phyloP scores from a whole-genome alignment of 2,329 filamentous ascomycete species.

The Epichloe sp. region DNA sequence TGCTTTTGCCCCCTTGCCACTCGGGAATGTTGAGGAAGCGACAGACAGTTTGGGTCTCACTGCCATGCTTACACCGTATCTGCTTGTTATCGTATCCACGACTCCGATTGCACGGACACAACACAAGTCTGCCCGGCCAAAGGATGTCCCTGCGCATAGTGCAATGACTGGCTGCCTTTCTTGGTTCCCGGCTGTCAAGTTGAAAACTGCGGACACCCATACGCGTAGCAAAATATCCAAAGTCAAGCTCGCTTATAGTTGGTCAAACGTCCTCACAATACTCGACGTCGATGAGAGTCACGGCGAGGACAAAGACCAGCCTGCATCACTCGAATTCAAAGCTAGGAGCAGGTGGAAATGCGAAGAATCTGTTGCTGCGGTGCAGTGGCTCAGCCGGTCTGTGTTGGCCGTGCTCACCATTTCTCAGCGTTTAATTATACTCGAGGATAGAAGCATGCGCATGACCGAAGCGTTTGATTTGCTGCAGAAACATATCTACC shows the following conservation, averaged over 20 bases:
- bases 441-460: conserved; percentile 79
- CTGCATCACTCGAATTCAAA: conserved; percentile 64
- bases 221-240: conserved; percentile 58
- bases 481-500: conserved; percentile 83
- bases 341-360: conserved; percentile 82
- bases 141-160: conserved; percentile 79
- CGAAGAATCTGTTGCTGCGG: conserved; percentile 87
- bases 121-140: conserved; percentile 82
- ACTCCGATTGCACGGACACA: conserved; percentile 94
- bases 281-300: conserved; percentile 71
- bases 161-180: conserved; percentile 87
- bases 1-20: conserved; percentile 75
- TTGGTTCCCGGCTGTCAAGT: conserved; percentile 92
- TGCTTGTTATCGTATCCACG: conserved; percentile 93
- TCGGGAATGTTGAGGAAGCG: conserved; percentile 85
- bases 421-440: conserved; percentile 80
- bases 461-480: conserved; percentile 93
- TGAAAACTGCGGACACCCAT: conserved; percentile 61
- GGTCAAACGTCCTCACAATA: conserved; percentile 95
- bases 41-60: conserved; percentile 84
- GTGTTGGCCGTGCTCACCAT: conserved; percentile 87
- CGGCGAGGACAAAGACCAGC: conserved; percentile 59
- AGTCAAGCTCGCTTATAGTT: conserved; percentile 90
- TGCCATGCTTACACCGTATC: conserved; percentile 88
- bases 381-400: conserved; percentile 92